A percentile compares a stretch with the other conserved stretches of the same genome.
These are phyloP conservation scores for Apiospora sp. DNA, from an alignment of 2,329 filamentous ascomycete genomes.

Conservation along the genomic window DNA sequence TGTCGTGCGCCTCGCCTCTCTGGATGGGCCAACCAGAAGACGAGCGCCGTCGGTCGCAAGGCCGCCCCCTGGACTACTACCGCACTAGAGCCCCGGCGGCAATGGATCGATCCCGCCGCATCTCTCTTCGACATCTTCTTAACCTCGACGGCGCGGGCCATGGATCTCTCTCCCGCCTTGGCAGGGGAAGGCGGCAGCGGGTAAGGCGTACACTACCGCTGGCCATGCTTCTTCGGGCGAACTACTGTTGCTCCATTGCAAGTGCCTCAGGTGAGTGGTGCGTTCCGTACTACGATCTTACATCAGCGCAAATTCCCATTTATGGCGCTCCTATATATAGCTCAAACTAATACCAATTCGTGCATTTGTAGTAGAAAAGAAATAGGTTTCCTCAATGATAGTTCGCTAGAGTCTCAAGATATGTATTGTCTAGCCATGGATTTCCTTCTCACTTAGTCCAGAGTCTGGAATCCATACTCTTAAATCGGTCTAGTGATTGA, in stretches of 20 bases:
- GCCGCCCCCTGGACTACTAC: not conserved
- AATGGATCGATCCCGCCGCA: not conserved
- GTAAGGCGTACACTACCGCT: not conserved
- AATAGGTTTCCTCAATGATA: too few species aligned
- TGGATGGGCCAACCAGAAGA: not conserved
- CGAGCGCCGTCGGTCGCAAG: not conserved
- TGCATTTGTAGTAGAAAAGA: too few species aligned
- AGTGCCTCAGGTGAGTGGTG: too few species aligned
- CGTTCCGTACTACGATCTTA: too few species aligned
- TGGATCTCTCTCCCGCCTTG: not conserved
- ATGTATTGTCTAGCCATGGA: too few species aligned
- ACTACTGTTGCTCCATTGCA: not conserved
- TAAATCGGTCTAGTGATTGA: too few species aligned
- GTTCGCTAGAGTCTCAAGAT: too few species aligned
- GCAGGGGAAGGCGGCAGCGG: not conserved
- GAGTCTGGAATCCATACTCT: too few species aligned
- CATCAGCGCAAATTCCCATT: too few species aligned
- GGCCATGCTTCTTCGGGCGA: not conserved
- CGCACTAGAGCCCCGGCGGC: not conserved
- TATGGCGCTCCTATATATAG: too few species aligned
- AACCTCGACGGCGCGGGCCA: not conserved
- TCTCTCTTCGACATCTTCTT: not conserved
- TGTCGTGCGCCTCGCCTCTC: not conserved
- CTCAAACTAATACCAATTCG: too few species aligned
- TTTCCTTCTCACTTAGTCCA: too few species aligned